These are phyloP conservation scores for Apiospora sp. DNA, from an alignment of 2,329 filamentous ascomycete species.

Conservation along the genomic window DNA sequence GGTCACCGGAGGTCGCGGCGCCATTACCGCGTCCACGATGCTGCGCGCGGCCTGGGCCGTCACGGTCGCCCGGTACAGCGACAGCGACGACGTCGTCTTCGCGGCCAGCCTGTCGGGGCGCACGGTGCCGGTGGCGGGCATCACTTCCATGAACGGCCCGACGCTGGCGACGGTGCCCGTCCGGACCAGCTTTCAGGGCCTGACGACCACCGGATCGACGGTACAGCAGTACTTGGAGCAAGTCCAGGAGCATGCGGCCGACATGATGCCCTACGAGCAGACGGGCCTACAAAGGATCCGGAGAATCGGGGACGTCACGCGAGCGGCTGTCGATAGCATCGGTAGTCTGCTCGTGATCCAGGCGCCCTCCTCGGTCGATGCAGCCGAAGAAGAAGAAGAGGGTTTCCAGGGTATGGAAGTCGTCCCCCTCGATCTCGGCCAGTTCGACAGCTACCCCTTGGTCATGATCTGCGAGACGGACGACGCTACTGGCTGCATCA, in stretches of 20 bases:
- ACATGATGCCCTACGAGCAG: slow-evolving; percentile 20
- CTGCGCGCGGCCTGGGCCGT: slow-evolving; percentile 51
- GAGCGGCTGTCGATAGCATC: not conserved
- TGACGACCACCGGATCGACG: slow-evolving; percentile 32
- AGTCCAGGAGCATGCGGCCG: slow-evolving; percentile 25
- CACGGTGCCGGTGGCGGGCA: slow-evolving; percentile 28
- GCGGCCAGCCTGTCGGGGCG: slow-evolving; percentile 51
- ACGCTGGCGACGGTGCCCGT: slow-evolving; percentile 52
- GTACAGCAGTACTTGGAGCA: slow-evolving; percentile 45
- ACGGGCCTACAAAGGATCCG: not conserved
- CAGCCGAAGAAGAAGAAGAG: not conserved
- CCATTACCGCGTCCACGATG: slow-evolving; percentile 46
- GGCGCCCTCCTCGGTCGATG: not conserved
- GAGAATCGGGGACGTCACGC: not conserved
- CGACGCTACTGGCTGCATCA: not conserved
- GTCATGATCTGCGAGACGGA: not conserved
- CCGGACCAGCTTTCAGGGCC: slow-evolving; percentile 41
- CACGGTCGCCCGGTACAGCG: slow-evolving; percentile 45
- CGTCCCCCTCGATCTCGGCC: not conserved
- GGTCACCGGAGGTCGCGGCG: slow-evolving; percentile 26
- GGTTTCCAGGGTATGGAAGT: not conserved
- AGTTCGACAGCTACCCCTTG: slow-evolving; percentile 1
- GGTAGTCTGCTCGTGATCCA: slow-evolving; percentile 5
- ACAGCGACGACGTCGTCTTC: slow-evolving; percentile 49
- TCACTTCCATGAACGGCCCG: slow-evolving; percentile 34